phyloP scores from a whole-genome alignment of 2,329 filamentous ascomycete genomes.

The Sarocladium brachiariae region DNA sequence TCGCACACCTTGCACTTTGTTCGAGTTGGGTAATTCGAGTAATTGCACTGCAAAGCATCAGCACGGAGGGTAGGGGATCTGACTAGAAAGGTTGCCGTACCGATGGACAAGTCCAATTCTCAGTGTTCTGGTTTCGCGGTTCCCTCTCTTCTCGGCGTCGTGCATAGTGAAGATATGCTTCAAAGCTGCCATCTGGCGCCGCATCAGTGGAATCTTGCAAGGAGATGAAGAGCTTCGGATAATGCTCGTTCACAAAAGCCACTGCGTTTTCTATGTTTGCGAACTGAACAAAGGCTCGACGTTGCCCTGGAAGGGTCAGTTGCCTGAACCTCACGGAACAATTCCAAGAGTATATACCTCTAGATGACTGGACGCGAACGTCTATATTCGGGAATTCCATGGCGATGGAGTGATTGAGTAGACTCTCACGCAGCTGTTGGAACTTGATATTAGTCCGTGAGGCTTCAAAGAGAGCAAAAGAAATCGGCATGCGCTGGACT shows the following conservation, averaged over 20 bases:
- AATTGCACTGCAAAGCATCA: slow-evolving; percentile 28
- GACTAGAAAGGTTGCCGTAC: slow-evolving; percentile 17
- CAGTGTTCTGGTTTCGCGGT: slow-evolving; percentile 15
- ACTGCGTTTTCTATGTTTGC: slow-evolving; percentile 31
- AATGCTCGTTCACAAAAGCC: slow-evolving; percentile 35
- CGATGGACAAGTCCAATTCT: slow-evolving; percentile 29
- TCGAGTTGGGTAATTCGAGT: slow-evolving; percentile 32
- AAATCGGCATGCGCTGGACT: not conserved
- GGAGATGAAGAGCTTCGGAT: slow-evolving; percentile 31
- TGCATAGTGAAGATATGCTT: slow-evolving; percentile 34
- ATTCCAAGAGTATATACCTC: slow-evolving; percentile 20
- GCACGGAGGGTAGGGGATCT: slow-evolving; percentile 2
- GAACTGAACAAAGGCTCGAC: slow-evolving; percentile 37
- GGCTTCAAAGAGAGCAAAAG: not conserved
- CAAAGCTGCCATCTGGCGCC: slow-evolving; percentile 29
- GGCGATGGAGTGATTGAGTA: slow-evolving; percentile 27
- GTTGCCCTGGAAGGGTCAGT: slow-evolving; percentile 23
- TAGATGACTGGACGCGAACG: slow-evolving; percentile 29
- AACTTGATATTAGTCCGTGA: not conserved
- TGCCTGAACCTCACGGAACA: not conserved
- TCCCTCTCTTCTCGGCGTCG: slow-evolving; percentile 30
- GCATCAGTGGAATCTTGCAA: slow-evolving; percentile 31
- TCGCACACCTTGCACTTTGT: slow-evolving; percentile 32
- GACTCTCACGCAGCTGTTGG: slow-evolving; percentile 29
- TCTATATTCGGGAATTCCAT: slow-evolving; percentile 31